Percentiles rank a stretch among this genome's conserved stretches.
Evolutionary conservation across 306 rosid species (phyloP).

Genomic region (Carpinus viminea): DNA sequence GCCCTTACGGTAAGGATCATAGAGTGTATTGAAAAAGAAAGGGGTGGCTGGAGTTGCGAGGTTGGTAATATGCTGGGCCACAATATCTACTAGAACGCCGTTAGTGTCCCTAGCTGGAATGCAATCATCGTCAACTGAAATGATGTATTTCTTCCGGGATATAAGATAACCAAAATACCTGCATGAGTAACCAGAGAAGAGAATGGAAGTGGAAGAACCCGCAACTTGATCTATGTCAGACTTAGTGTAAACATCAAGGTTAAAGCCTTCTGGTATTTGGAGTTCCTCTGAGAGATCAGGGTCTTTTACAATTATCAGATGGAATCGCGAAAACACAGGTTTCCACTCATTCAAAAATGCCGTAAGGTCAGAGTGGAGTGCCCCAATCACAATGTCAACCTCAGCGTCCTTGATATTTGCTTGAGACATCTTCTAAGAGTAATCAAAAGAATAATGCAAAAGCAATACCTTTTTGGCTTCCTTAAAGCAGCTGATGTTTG

Average conservation of each 20-base stretch:
- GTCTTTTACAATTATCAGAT: constrained; percentile 83
- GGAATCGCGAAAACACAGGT: constrained; percentile 69
- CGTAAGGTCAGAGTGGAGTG: constrained; percentile 67
- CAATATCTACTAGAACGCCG: constrained; percentile 61
- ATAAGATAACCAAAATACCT: constrained; percentile 89
- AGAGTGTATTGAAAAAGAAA: constrained; percentile 95
- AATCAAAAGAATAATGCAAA: constrained; percentile 22
- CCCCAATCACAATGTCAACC: constrained; percentile 90
- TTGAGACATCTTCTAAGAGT: constrained; percentile 62
- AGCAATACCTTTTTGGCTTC: constrained; percentile 20
- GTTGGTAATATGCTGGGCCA: constrained; percentile 76
- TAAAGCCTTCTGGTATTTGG: constrained; percentile 70
- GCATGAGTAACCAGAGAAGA: constrained; percentile 90
- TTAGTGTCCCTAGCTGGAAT: constrained; percentile 67
- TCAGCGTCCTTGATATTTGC: constrained; percentile 52
- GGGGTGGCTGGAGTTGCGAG: constrained; percentile 95
- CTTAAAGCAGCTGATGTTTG: constrained; percentile 23
- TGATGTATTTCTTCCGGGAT: constrained; percentile 77
- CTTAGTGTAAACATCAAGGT: constrained; percentile 53
- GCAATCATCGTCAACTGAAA: constrained; percentile 93
- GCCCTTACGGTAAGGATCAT: constrained; percentile 90
- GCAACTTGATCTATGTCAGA: constrained; percentile 67
- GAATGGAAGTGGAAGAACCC: constrained; percentile 64
- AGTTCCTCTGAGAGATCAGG: constrained; percentile 85
- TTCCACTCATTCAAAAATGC: constrained; percentile 80